These are phyloP conservation scores for Auriscalpium vulgare DNA, from an alignment of 768 basidiomycete species.

Conservation along the genomic window DNA sequence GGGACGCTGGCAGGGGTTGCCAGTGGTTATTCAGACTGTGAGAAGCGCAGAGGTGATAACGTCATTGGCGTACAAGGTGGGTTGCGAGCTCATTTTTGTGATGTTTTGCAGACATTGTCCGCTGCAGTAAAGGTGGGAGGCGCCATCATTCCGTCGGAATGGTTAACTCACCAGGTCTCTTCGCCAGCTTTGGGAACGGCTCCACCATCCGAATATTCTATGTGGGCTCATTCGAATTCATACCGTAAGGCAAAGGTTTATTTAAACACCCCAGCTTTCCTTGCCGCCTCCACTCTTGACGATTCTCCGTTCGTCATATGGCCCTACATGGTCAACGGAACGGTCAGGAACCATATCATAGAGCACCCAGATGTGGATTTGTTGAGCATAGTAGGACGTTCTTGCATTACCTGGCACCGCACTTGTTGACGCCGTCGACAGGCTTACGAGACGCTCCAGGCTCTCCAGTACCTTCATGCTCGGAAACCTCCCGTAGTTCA, in stretches of 20 bases:
- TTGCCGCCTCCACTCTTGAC: background rate
- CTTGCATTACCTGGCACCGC: too few relatives aligned
- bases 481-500: background rate
- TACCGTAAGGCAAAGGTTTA: background rate
- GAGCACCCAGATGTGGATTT: background rate
- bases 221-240: background rate
- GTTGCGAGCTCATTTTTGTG: too few relatives aligned
- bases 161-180: background rate
- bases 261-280: background rate
- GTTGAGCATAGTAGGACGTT: background rate
- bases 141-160: too few relatives aligned
- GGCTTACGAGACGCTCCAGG: background rate
- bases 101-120: background rate
- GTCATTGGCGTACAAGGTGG: too few relatives aligned
- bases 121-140: background rate
- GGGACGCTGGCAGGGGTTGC: background rate
- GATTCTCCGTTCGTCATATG: background rate
- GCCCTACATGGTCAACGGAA: background rate
- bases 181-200: background rate
- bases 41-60: background rate
- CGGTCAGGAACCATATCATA: background rate
- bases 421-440: background rate
- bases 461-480: background rate
- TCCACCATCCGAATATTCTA: background rate
- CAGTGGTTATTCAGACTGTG: background rate